phyloP scores from a whole-genome alignment of 768 basidiomycete genomes.

The Russula foetens region DNA sequence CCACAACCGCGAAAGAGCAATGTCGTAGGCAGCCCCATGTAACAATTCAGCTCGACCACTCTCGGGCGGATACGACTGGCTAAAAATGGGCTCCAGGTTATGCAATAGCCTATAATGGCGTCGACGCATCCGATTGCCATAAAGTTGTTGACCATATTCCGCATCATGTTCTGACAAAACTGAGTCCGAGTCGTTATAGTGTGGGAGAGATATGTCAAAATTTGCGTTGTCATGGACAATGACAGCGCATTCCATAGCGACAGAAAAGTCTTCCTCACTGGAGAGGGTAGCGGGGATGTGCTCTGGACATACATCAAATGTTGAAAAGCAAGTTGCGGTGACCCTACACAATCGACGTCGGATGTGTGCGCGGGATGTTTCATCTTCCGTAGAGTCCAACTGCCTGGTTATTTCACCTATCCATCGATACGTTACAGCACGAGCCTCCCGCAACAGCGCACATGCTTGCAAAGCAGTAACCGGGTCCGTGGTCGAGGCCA shows the following conservation, averaged over 20 bases:
- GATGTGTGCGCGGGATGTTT: background rate
- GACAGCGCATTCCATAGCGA: constrained; percentile 7
- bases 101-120: constrained; percentile 2
- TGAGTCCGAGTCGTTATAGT: background rate
- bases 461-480: background rate
- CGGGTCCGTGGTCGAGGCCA: background rate
- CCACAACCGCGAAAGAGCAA: background rate
- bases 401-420: background rate
- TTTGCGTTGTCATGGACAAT: constrained; percentile 2
- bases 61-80: background rate
- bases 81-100: background rate
- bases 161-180: no score
- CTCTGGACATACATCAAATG: background rate
- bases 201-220: background rate
- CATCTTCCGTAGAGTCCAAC: background rate
- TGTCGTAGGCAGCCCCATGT: background rate
- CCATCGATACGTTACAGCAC: background rate
- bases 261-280: background rate
- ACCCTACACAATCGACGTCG: background rate
- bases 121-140: background rate
- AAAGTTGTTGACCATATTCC: background rate
- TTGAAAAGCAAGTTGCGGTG: constrained; percentile 1
- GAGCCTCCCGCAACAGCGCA: background rate
- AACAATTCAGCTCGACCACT: background rate
- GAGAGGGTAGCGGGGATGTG: background rate